A percentile compares a stretch with the other conserved stretches of the same genome.
Evolutionary conservation across 176 grass and related monocot species (phyloP).

Genomic region (Lolium multiflorum): DNA sequence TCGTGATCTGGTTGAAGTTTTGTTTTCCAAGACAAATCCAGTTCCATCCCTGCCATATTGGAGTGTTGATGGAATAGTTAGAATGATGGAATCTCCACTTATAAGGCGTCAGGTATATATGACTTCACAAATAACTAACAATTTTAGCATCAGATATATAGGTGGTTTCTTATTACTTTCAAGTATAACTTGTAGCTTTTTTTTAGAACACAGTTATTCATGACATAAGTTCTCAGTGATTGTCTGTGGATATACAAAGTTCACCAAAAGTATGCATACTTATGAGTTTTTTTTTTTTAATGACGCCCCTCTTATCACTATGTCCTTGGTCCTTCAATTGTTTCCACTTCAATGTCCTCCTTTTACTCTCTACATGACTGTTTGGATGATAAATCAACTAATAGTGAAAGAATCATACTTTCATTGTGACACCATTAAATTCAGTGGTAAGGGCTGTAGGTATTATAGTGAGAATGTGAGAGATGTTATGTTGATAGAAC

Average conservation of each 20-base stretch:
- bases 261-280: not conserved
- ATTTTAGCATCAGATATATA: not conserved
- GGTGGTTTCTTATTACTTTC: not conserved
- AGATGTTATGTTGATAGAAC: too few relatives aligned
- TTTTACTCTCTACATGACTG: too few relatives aligned
- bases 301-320: too few relatives aligned
- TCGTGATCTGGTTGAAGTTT: not conserved
- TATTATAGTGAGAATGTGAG: too few relatives aligned
- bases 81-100: not conserved
- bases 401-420: too few relatives aligned
- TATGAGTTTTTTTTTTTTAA: not conserved
- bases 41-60: conserved; percentile 5
- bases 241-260: not conserved
- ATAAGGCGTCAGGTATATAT: not conserved
- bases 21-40: not conserved
- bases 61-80: conserved; percentile 12
- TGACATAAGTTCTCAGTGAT: not conserved
- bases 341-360: too few relatives aligned
- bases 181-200: not conserved
- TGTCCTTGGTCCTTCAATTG: too few relatives aligned
- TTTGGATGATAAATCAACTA: too few relatives aligned
- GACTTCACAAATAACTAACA: not conserved
- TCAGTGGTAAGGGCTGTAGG: too few relatives aligned
- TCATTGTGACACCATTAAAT: too few relatives aligned
- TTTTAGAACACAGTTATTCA: not conserved